Evolutionary conservation across 2,329 filamentous ascomycete species (phyloP).

Genomic region (Fusarium lateritium): DNA sequence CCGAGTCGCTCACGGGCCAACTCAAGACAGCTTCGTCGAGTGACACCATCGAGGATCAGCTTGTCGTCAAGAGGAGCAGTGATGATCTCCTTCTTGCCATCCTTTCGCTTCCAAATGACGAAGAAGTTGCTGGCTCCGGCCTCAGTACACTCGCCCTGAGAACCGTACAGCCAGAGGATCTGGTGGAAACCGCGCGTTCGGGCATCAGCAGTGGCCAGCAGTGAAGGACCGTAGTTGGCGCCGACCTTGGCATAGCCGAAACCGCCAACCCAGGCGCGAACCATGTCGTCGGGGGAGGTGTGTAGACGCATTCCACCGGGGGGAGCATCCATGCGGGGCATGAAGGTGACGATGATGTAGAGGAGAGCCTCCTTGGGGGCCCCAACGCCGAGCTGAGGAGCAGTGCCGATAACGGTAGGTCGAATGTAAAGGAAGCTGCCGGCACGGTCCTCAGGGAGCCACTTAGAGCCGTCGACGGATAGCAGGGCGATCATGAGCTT

Average conservation of each 20-base stretch:
- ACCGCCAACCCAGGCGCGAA: slow-evolving; percentile 93
- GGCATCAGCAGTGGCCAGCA: slow-evolving; percentile 85
- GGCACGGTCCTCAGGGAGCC: slow-evolving; percentile 79
- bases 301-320: slow-evolving; percentile 78
- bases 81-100: slow-evolving; percentile 74
- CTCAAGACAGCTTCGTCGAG: slow-evolving; percentile 84
- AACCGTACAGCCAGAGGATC: slow-evolving; percentile 93
- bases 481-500: slow-evolving; percentile 81
- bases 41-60: slow-evolving; percentile 90
- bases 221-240: slow-evolving; percentile 90
- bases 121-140: slow-evolving; percentile 96
- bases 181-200: slow-evolving; percentile 83
- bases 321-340: slow-evolving; percentile 69
- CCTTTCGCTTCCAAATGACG: slow-evolving; percentile 76
- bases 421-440: slow-evolving; percentile 87
- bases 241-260: slow-evolving; percentile 94
- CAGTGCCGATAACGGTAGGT: slow-evolving; percentile 88
- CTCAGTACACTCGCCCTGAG: slow-evolving; percentile 85
- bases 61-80: slow-evolving; percentile 87
- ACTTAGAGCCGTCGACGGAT: slow-evolving; percentile 80
- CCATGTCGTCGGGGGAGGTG: slow-evolving; percentile 84
- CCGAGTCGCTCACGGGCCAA: slow-evolving; percentile 75
- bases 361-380: slow-evolving; percentile 86
- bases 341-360: slow-evolving; percentile 81
- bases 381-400: slow-evolving; percentile 84